phyloP scores from a whole-genome alignment of 1,284 basidiomycete species.

The Uromyces viciae-fabae region DNA sequence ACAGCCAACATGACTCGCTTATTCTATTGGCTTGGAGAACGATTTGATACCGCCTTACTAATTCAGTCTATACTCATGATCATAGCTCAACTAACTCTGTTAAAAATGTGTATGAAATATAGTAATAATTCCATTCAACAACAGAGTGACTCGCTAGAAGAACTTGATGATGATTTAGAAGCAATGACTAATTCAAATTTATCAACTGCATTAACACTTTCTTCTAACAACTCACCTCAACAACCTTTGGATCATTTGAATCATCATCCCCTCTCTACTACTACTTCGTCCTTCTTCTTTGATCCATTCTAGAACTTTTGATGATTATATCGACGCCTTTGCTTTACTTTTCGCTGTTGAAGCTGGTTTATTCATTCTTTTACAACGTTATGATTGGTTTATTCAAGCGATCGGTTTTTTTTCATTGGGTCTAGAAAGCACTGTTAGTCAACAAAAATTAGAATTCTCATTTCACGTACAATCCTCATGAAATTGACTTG shows the following conservation, averaged over 20 bases:
- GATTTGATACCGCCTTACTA: slow-evolving; percentile 59
- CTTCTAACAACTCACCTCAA: too few species aligned
- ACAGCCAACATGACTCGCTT: slow-evolving; percentile 19
- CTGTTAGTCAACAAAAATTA: slow-evolving; percentile 46
- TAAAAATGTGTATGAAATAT: slow-evolving; percentile 59
- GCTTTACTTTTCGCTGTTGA: slow-evolving; percentile 56
- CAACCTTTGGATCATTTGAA: too few species aligned
- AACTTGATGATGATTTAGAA: neutral
- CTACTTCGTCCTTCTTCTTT: too few species aligned
- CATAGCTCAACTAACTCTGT: slow-evolving; percentile 57
- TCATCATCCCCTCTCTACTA: too few species aligned
- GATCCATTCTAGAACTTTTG: slow-evolving; percentile 6
- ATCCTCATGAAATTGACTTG: neutral
- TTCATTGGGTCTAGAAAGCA: slow-evolving; percentile 60
- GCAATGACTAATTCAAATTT: neutral
- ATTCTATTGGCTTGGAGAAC: slow-evolving; percentile 59
- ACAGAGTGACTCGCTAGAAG: slow-evolving; percentile 11
- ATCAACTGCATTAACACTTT: too few species aligned
- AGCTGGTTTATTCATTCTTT: slow-evolving; percentile 51
- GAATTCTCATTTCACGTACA: neutral
- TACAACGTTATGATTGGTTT: slow-evolving; percentile 50
- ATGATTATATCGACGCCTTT: slow-evolving; percentile 58
- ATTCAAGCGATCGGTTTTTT: slow-evolving; percentile 57
- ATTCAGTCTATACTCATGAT: slow-evolving; percentile 59
- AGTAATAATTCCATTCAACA: slow-evolving; percentile 47